Evolutionary conservation across 1,284 basidiomycete species (phyloP).

Genomic region (Cryptococcus sp.): DNA sequence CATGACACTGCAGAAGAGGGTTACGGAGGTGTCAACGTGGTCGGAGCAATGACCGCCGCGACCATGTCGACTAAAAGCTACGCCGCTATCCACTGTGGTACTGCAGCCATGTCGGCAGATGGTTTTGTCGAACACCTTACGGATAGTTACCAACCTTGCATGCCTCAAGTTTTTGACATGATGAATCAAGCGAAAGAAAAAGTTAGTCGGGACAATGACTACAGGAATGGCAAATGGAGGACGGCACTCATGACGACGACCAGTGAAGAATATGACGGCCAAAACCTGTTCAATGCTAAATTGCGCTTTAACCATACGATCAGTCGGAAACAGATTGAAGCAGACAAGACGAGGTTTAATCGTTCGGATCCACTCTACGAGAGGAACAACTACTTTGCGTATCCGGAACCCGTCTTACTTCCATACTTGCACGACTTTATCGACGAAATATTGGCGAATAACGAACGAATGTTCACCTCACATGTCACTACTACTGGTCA

Average conservation of each 20-base stretch:
- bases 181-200: not conserved
- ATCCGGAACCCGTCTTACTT: constrained; percentile 3
- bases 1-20: not conserved
- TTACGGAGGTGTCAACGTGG: not conserved
- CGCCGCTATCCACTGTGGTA: not conserved
- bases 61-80: not conserved
- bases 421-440: constrained; percentile 6
- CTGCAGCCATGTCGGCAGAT: not conserved
- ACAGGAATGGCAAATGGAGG: not conserved
- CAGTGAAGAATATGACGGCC: not conserved
- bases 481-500: constrained; percentile 6
- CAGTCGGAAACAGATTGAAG: not conserved
- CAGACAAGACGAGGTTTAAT: not conserved
- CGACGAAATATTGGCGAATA: not conserved
- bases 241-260: not conserved
- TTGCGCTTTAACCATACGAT: not conserved
- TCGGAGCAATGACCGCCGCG: not conserved
- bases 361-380: not conserved
- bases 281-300: not conserved
- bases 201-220: not conserved
- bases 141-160: constrained; percentile 5
- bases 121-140: not conserved
- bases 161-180: constrained; percentile 3
- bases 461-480: constrained; percentile 1
- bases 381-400: constrained; percentile 7